phyloP scores from a whole-genome alignment of 495 filamentous ascomycete genomes.

The Aspergillus steynii region DNA sequence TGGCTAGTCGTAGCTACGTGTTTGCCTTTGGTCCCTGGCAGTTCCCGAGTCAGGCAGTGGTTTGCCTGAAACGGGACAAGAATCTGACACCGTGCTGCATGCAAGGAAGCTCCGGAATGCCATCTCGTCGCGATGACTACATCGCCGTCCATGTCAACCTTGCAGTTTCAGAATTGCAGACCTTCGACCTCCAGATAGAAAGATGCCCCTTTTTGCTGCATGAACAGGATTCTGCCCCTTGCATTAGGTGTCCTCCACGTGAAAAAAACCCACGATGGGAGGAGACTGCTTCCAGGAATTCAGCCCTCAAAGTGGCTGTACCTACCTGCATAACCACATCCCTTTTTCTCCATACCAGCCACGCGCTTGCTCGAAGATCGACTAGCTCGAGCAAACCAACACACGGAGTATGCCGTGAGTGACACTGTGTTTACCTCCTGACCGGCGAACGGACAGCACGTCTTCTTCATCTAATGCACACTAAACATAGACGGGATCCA shows the following conservation, averaged over 20 bases:
- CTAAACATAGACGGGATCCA: conserved; percentile 1
- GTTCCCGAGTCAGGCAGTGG: background rate
- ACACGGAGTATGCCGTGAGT: background rate
- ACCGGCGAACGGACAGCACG: background rate
- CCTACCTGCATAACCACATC: too few relatives aligned
- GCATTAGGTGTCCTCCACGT: background rate
- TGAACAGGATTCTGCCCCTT: background rate
- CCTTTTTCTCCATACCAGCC: background rate
- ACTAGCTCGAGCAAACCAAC: background rate
- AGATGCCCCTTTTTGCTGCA: background rate
- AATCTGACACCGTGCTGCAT: background rate
- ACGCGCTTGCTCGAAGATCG: background rate
- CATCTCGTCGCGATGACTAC: background rate
- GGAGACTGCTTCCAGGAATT: background rate
- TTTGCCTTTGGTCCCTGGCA: background rate
- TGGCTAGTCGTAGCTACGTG: background rate
- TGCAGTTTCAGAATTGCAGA: background rate
- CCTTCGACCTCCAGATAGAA: background rate
- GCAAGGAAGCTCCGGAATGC: background rate
- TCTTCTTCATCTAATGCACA: conserved; percentile 2
- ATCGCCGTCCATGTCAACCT: background rate
- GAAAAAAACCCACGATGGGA: background rate
- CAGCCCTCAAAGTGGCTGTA: background rate
- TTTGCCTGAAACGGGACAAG: background rate
- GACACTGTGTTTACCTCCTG: background rate